Evolutionary conservation across 192 early-diverging fungal species (phyloP).

Genomic region (Coemansia sp.): DNA sequence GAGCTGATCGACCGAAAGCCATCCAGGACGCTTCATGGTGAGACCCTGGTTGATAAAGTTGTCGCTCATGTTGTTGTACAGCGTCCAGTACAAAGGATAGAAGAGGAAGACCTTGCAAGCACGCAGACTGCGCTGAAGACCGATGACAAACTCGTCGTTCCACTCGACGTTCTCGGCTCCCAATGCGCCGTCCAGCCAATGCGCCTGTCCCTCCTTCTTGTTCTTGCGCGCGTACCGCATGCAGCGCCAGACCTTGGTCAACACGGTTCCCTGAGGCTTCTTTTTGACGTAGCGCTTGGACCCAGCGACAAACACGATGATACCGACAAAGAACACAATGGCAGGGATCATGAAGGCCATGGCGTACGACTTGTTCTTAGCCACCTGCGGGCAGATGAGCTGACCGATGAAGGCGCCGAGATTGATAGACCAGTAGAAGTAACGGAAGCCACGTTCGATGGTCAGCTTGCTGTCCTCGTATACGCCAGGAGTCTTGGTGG

Average conservation of each 20-base stretch:
- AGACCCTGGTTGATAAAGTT: constrained; percentile 65
- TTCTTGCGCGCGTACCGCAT: constrained; percentile 18
- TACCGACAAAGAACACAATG: constrained; percentile 53
- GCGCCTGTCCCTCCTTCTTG: constrained; percentile 22
- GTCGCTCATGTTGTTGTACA: constrained; percentile 63
- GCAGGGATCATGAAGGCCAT: constrained; percentile 58
- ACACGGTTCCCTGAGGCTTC: constrained; percentile 63
- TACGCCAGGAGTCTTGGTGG: constrained; percentile 37
- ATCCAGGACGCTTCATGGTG: constrained; percentile 55
- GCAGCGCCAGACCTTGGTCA: constrained; percentile 56
- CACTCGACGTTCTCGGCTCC: constrained; percentile 3
- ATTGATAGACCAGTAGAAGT: constrained; percentile 73
- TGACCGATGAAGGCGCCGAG: constrained; percentile 60
- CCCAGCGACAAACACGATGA: constrained; percentile 57
- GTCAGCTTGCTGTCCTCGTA: constrained; percentile 62
- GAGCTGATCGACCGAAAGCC: constrained; percentile 68
- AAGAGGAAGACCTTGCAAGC: constrained; percentile 51
- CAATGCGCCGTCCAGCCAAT: constrained; percentile 8
- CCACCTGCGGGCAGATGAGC: constrained; percentile 58
- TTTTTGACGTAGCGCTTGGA: constrained; percentile 57
- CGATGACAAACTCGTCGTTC: constrained; percentile 38
- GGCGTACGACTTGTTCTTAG: constrained; percentile 63
- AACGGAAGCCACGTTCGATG: constrained; percentile 70
- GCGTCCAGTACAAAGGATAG: constrained; percentile 42
- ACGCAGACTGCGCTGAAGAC: constrained; percentile 18